phyloP scores from a whole-genome alignment of 1,284 basidiomycete genomes.

The Ganoderma leucocontextum region DNA sequence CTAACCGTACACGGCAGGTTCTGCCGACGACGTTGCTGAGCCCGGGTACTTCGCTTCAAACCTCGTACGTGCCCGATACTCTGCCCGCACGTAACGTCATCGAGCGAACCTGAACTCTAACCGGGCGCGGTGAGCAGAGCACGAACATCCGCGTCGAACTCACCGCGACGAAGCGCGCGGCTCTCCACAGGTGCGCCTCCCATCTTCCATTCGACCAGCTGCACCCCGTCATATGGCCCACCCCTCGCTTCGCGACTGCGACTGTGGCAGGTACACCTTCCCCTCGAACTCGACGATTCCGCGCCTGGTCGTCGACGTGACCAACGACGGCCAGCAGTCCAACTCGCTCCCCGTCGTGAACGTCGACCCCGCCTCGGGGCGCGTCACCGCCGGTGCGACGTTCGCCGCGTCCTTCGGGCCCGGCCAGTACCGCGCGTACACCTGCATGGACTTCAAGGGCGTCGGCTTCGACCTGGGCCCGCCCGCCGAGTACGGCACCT shows the following conservation, averaged over 20 bases:
- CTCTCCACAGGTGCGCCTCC: slow-evolving; percentile 56
- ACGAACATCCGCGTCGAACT: slow-evolving; percentile 66
- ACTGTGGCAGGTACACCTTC: slow-evolving; percentile 41
- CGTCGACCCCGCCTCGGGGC: slow-evolving; percentile 54
- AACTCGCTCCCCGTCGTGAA: slow-evolving; percentile 54
- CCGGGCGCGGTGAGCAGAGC: slow-evolving; percentile 45
- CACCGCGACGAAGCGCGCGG: slow-evolving; percentile 61
- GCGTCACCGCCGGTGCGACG: slow-evolving; percentile 50
- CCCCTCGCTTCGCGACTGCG: neutral
- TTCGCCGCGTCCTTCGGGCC: slow-evolving; percentile 62
- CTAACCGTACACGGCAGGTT: slow-evolving; percentile 45
- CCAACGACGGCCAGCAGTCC: slow-evolving; percentile 64
- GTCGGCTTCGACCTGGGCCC: slow-evolving; percentile 54
- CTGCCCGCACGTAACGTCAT: neutral
- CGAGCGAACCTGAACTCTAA: neutral
- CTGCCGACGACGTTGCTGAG: slow-evolving; percentile 64
- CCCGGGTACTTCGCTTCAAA: slow-evolving; percentile 72
- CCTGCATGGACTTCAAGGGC: slow-evolving; percentile 68
- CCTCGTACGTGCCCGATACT: slow-evolving; percentile 45
- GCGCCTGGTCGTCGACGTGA: slow-evolving; percentile 62
- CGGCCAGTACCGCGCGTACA: slow-evolving; percentile 63
- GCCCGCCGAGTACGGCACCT: slow-evolving; percentile 62
- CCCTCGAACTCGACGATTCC: slow-evolving; percentile 45
- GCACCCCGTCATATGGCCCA: neutral
- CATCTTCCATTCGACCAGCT: neutral